phyloP scores from a whole-genome alignment of 306 rosid genomes.

The Castanea crenata region DNA sequence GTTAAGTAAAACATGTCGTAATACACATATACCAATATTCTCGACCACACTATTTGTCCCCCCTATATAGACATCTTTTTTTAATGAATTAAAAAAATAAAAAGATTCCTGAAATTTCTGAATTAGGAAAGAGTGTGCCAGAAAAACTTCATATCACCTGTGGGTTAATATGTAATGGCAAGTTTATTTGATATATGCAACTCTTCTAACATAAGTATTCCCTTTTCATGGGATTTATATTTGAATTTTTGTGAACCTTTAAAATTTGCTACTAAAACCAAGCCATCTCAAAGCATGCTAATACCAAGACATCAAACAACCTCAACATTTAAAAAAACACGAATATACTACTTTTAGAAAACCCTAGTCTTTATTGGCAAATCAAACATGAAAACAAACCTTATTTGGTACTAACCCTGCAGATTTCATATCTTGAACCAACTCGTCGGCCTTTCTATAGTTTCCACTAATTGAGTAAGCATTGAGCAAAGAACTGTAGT shows the following conservation, averaged over 20 bases:
- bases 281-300: background rate
- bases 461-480: constrained; percentile 69
- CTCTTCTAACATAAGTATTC: background rate
- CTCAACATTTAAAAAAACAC: background rate
- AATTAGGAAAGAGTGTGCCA: background rate
- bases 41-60: too few relatives aligned
- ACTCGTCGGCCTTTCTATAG: constrained; percentile 62
- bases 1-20: background rate
- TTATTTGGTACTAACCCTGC: constrained; percentile 94
- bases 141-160: background rate
- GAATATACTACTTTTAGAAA: background rate
- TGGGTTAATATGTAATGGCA: background rate
- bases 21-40: background rate
- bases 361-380: background rate
- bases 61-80: background rate
- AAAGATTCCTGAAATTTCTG: background rate
- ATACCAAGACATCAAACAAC: background rate
- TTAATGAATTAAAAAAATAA: too few relatives aligned
- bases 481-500: constrained; percentile 85
- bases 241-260: background rate
- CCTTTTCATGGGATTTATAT: background rate
- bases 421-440: constrained; percentile 74
- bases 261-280: background rate
- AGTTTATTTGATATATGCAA: background rate
- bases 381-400: constrained; percentile 72